Evolutionary conservation across 2,329 filamentous ascomycete species (phyloP).

Genomic region (Neopestalotiopsis sp.): DNA sequence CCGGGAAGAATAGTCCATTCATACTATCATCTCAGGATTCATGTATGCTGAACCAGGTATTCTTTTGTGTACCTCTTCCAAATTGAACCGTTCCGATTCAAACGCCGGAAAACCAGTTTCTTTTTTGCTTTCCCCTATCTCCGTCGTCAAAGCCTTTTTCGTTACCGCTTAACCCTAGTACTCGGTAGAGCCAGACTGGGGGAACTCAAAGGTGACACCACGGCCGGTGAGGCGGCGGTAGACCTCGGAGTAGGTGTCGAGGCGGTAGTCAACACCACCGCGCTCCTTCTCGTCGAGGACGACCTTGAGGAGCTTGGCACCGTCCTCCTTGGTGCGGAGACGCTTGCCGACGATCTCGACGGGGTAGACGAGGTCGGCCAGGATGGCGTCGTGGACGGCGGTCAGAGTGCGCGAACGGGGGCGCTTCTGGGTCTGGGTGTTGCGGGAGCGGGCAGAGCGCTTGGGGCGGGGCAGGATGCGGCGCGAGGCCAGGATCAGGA

Average conservation of each 20-base stretch:
- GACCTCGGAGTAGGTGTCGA: constrained; percentile 99
- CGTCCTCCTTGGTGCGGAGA: constrained; percentile 97
- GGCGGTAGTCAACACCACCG: constrained; percentile 97
- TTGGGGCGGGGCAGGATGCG: constrained; percentile 98
- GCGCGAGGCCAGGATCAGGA: constrained; percentile 98
- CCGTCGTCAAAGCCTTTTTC: background rate
- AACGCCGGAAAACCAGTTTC: constrained; percentile 1
- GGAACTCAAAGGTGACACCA: constrained; percentile 98
- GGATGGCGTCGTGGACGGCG: constrained; percentile 98
- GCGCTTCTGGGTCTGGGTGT: constrained; percentile 98
- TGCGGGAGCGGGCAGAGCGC: constrained; percentile 95
- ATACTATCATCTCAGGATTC: constrained; percentile 34
- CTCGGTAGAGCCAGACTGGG: constrained; percentile 78
- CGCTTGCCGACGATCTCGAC: constrained; percentile 99
- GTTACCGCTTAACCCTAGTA: constrained; percentile 67
- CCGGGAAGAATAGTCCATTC: constrained; percentile 34
- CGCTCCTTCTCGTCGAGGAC: constrained; percentile 99
- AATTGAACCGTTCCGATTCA: constrained; percentile 18
- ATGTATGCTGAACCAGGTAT: constrained; percentile 28
- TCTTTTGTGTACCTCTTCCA: constrained; percentile 25
- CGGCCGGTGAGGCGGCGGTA: constrained; percentile 98
- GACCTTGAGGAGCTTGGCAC: constrained; percentile 98
- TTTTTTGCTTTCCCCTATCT: background rate
- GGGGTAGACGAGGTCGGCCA: constrained; percentile 97
- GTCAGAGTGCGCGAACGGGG: constrained; percentile 97